Evolutionary conservation across 345 rosid genomes (phyloP).

Genomic region (Eucalyptus marginata): DNA sequence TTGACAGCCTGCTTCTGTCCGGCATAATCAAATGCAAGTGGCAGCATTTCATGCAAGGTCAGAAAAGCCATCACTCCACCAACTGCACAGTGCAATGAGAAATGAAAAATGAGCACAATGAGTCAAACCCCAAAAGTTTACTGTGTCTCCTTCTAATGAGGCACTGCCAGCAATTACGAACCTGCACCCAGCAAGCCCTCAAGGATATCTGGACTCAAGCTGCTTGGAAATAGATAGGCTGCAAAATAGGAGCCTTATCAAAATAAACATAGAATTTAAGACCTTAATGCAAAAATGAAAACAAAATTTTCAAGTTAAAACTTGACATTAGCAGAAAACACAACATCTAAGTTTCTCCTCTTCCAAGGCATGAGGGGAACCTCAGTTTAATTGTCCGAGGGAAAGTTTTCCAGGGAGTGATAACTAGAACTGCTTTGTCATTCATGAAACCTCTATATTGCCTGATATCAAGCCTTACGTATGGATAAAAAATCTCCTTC

Average conservation of each 20-base stretch:
- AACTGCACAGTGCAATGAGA: constrained; percentile 33
- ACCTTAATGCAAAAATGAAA: background rate
- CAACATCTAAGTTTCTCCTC: background rate
- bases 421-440: background rate
- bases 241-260: constrained; percentile 2
- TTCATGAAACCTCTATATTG: background rate
- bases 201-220: constrained; percentile 84
- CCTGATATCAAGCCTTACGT: background rate
- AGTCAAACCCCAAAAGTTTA: background rate
- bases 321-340: background rate
- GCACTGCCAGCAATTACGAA: constrained; percentile 2
- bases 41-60: constrained; percentile 96
- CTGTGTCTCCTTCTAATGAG: background rate
- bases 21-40: constrained; percentile 96
- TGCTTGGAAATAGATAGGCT: constrained; percentile 95
- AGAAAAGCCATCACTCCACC: constrained; percentile 99
- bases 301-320: background rate
- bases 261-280: background rate
- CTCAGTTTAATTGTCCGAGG: background rate
- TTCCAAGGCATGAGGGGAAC: background rate
- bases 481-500: background rate
- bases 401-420: background rate
- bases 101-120: background rate
- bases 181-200: constrained; percentile 95
- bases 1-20: constrained; percentile 98